Percentiles rank a stretch among this genome's conserved stretches.
Evolutionary conservation across 2,329 filamentous ascomycete species (phyloP).

Genomic region (Macrophomina tecta): DNA sequence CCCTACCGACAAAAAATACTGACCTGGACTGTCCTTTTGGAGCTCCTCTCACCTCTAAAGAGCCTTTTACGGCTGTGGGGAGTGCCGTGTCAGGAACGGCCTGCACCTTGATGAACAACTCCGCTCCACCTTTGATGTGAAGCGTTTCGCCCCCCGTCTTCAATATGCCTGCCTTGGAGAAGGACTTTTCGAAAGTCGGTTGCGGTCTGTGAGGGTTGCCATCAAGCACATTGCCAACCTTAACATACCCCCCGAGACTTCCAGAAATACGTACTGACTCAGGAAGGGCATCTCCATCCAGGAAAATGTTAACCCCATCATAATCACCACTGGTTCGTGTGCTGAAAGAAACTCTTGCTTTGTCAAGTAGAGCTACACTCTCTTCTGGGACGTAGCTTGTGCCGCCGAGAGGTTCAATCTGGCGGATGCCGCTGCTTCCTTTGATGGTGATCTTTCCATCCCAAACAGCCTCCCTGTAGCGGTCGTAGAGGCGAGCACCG

Average conservation of each 20-base stretch:
- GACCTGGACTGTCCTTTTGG: background rate
- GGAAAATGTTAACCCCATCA: conserved; percentile 34
- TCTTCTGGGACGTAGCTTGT: conserved; percentile 35
- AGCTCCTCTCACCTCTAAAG: background rate
- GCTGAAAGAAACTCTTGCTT: conserved; percentile 33
- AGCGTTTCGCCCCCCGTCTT: conserved; percentile 31
- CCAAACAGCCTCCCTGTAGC: conserved; percentile 45
- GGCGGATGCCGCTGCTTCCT: background rate
- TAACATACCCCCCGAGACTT: conserved; percentile 17
- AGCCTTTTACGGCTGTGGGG: background rate
- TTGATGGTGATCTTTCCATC: conserved; percentile 31
- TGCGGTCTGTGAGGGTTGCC: conserved; percentile 22
- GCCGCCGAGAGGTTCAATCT: conserved; percentile 38
- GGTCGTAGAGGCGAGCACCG: conserved; percentile 42
- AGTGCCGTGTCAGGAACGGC: conserved; percentile 32
- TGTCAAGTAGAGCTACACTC: conserved; percentile 26
- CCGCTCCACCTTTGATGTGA: conserved; percentile 35
- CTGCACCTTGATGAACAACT: conserved; percentile 36
- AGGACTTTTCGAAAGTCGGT: background rate
- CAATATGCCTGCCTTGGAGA: background rate
- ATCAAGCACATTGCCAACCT: conserved; percentile 1
- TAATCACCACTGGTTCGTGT: conserved; percentile 41
- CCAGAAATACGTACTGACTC: background rate
- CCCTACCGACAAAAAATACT: conserved; percentile 33
- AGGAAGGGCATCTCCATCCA: background rate